phyloP scores from a whole-genome alignment of 108 stramenopile species.

The Cyclotella sp. region DNA sequence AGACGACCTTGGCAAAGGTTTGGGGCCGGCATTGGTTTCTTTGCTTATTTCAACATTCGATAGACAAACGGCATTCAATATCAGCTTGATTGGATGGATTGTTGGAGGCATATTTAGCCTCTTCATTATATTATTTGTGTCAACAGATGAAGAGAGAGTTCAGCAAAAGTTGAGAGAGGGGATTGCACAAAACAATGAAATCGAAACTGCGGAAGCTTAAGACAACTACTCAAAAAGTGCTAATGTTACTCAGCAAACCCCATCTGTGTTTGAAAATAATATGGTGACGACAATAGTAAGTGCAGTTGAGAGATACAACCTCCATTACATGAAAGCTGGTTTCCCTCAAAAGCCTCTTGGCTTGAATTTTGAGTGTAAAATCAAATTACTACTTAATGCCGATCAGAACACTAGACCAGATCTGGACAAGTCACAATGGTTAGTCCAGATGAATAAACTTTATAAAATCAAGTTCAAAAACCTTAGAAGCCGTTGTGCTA shows the following conservation, averaged over 20 bases:
- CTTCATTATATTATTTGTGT: slow-evolving; percentile 37
- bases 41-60: slow-evolving; percentile 49
- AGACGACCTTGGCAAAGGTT: slow-evolving; percentile 70
- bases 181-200: background rate
- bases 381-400: too few relatives aligned
- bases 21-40: slow-evolving; percentile 58
- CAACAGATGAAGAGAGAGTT: slow-evolving; percentile 39
- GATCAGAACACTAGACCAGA: too few relatives aligned
- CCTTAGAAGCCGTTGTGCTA: slow-evolving; percentile 6
- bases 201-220: background rate
- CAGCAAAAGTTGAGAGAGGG: slow-evolving; percentile 40
- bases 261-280: too few relatives aligned
- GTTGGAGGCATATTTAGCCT: slow-evolving; percentile 51
- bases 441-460: too few relatives aligned
- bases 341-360: too few relatives aligned
- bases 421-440: too few relatives aligned
- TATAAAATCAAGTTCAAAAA: slow-evolving; percentile 1
- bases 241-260: too few relatives aligned
- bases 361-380: too few relatives aligned
- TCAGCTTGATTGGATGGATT: slow-evolving; percentile 57
- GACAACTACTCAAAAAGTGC: too few relatives aligned
- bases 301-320: too few relatives aligned
- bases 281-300: too few relatives aligned
- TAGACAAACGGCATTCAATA: slow-evolving; percentile 52
- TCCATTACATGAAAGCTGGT: too few relatives aligned